Conservation (phyloP, 2,329 filamentous ascomycete genomes). For the Fusarium annulatum region DNA sequence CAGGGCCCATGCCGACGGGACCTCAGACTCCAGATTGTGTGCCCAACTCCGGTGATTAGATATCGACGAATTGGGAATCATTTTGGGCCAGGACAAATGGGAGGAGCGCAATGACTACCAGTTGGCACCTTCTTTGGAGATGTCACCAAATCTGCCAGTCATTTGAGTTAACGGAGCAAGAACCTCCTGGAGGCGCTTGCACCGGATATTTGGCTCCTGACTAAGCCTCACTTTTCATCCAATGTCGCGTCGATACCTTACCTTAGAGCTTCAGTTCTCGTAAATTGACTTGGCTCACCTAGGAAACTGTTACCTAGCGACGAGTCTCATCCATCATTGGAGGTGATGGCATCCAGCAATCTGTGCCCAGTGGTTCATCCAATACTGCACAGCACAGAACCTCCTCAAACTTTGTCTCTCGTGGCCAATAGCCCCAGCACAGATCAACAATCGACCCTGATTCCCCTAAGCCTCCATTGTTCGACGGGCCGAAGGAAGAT, state of each 20-base stretch:
- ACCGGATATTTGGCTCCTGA: background rate
- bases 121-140: background rate
- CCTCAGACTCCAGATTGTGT: slow-evolving; percentile 15
- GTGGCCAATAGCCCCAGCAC: slow-evolving; percentile 5
- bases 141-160: slow-evolving; percentile 15
- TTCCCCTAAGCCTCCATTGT: background rate
- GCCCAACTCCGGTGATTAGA: background rate
- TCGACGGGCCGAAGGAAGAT: slow-evolving; percentile 12
- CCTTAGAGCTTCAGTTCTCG: background rate
- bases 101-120: background rate
- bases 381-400: background rate
- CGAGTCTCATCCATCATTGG: slow-evolving; percentile 16
- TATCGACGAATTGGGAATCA: background rate
- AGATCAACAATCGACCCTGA: slow-evolving; percentile 12
- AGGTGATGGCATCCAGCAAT: slow-evolving; percentile 8
- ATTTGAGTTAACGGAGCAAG: slow-evolving; percentile 9
- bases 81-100: slow-evolving; percentile 2
- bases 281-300: slow-evolving; percentile 14
- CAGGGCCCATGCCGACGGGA: slow-evolving; percentile 13
- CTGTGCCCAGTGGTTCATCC: slow-evolving; percentile 17
- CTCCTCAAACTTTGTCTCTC: slow-evolving; percentile 4
- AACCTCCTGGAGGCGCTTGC: background rate
- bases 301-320: background rate
- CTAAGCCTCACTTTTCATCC: slow-evolving; percentile 4
- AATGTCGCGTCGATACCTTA: background rate